Evolutionary conservation across 2,329 filamentous ascomycete species (phyloP).

Genomic region (Aspergillus brunneoviolaceus): DNA sequence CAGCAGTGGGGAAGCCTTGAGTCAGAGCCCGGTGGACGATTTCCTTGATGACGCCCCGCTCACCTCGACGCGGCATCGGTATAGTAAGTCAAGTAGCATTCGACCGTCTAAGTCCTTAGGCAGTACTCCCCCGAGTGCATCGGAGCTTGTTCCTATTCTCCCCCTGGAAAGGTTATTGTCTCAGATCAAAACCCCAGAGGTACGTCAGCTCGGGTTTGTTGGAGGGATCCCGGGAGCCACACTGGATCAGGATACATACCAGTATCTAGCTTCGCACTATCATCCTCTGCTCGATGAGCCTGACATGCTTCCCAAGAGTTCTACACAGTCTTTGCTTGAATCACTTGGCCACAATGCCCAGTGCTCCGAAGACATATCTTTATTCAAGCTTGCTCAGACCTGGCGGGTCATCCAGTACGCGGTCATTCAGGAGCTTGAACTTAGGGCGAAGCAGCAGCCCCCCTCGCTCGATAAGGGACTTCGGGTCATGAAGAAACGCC

Average conservation of each 20-base stretch:
- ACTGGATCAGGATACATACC: constrained; percentile 42
- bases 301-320: constrained; percentile 22
- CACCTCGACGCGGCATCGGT: constrained; percentile 49
- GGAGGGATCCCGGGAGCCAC: constrained; percentile 50
- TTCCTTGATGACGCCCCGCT: constrained; percentile 57
- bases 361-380: constrained; percentile 51
- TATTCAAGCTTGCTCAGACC: constrained; percentile 56
- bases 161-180: constrained; percentile 53
- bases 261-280: constrained; percentile 46
- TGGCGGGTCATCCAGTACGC: constrained; percentile 58
- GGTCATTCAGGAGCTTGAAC: constrained; percentile 50
- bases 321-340: constrained; percentile 37
- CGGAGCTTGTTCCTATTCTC: constrained; percentile 49
- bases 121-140: constrained; percentile 53
- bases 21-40: constrained; percentile 57
- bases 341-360: constrained; percentile 56
- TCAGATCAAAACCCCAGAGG: constrained; percentile 39
- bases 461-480: constrained; percentile 22
- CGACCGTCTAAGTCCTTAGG: constrained; percentile 54
- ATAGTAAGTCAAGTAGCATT: constrained; percentile 47
- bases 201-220: constrained; percentile 51
- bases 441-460: constrained; percentile 37
- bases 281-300: constrained; percentile 36
- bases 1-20: constrained; percentile 49
- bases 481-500: constrained; percentile 24